Percentiles rank a stretch among this genome's conserved stretches.
Conservation (phyloP, 257 asterid species). For the Hygrophila difformis region DNA sequence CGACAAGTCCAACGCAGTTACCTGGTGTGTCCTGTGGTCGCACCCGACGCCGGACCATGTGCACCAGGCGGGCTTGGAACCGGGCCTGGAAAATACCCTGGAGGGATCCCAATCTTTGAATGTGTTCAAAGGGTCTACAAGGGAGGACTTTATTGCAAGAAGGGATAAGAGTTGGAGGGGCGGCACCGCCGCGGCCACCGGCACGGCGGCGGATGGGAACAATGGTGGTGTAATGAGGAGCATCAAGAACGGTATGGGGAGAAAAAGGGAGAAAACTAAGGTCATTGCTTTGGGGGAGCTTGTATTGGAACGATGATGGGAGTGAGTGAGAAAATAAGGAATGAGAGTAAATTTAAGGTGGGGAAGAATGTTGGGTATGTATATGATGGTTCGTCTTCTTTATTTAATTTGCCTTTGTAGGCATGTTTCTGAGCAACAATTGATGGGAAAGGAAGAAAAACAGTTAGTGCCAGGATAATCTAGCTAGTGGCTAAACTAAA, state of each 20-base stretch:
- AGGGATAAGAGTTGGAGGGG: constrained; percentile 49
- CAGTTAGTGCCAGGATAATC: too few species aligned
- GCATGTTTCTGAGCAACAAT: too few species aligned
- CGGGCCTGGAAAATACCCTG: constrained; percentile 23
- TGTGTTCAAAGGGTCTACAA: constrained; percentile 49
- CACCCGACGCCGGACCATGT: constrained; percentile 72
- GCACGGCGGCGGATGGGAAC: constrained; percentile 4
- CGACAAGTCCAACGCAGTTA: constrained; percentile 58
- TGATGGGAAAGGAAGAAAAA: too few species aligned
- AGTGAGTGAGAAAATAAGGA: too few species aligned
- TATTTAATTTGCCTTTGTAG: too few species aligned
- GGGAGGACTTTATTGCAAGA: constrained; percentile 51
- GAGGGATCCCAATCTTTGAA: constrained; percentile 64
- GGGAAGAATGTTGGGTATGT: too few species aligned
- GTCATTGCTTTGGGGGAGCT: constrained; percentile 3
- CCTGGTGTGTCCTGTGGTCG: constrained; percentile 31
- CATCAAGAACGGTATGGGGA: constrained; percentile 9
- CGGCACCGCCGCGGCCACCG: constrained; percentile 17
- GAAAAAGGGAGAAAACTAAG: constrained; percentile 7
- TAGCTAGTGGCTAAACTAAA: too few species aligned
- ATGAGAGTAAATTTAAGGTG: too few species aligned
- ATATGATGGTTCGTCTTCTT: too few species aligned
- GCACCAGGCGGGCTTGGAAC: constrained; percentile 51
- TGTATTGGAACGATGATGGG: too few species aligned
- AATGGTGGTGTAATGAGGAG: constrained; percentile 13